Conservation (phyloP, 2,329 filamentous ascomycete species). For the Colletotrichum euphorbiae region DNA sequence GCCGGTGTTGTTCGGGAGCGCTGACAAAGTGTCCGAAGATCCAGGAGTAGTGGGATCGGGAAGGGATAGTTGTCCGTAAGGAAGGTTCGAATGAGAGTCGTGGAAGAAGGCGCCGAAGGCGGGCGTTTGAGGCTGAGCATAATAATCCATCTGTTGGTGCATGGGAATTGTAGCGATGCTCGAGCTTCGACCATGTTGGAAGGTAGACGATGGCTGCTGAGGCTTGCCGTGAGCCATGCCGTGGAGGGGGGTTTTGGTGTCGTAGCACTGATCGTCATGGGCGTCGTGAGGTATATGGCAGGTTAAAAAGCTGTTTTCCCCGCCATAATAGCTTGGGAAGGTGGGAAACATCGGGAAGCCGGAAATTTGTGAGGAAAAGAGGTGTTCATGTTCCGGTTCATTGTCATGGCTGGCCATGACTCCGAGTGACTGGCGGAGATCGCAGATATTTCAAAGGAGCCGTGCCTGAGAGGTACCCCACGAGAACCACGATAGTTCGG, state of each 20-base stretch:
- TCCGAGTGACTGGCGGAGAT: slow-evolving; percentile 3
- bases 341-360: slow-evolving; percentile 4
- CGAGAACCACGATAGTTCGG: not conserved
- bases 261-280: slow-evolving; percentile 50
- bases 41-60: too few relatives aligned
- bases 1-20: not conserved
- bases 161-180: slow-evolving; percentile 12
- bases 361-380: not conserved
- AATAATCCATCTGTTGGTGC: slow-evolving; percentile 24
- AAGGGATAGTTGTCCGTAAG: too few relatives aligned
- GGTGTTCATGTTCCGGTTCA: not conserved
- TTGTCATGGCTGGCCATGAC: slow-evolving; percentile 43
- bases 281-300: not conserved
- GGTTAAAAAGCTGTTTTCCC: not conserved
- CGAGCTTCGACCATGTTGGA: slow-evolving; percentile 32
- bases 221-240: slow-evolving; percentile 13
- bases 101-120: too few relatives aligned
- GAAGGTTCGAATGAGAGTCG: too few relatives aligned
- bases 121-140: slow-evolving; percentile 2
- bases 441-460: not conserved
- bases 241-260: slow-evolving; percentile 39
- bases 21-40: too few relatives aligned
- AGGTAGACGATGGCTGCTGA: slow-evolving; percentile 27
- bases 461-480: slow-evolving; percentile 4
- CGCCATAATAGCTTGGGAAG: not conserved